Base-by-base conservation (phyloP, 257 asterid genomes). In the Solanum pimpinellifolium region DNA sequence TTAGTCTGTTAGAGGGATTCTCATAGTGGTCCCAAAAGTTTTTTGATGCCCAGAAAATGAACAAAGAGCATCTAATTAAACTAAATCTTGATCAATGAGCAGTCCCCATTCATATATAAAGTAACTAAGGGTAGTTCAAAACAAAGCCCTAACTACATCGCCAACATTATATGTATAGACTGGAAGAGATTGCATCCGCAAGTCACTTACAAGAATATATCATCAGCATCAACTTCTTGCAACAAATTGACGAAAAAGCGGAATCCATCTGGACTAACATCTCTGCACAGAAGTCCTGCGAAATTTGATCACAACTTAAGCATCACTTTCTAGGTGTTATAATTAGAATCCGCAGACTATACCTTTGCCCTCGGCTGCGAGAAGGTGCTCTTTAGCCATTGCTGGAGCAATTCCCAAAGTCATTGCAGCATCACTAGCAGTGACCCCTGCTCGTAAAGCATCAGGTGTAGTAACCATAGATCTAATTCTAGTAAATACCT, bases 331-430 rank as follows among this genome's bases (percentile, higher is more conserved):
- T 59, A 83, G 7, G 65, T 42, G 66, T 16, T 27, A 80, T 20
- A 15, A 42, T 21, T 37, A 70, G 41, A 41, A 39, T 46, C 39
- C 13, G 87, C 82, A 85, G 42, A 85, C 16, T 87, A 87, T 95
- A 92, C 99, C 98, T 93, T 94, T 94, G 87, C 92, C 94, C 93
- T 97, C 99, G 74, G 99, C 99, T 49, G 98, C 92, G 84, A 97
- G 99, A 83, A 95, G 97, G 92, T 95, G 94, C 90, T 97, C 99
- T 91, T 97, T 97, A 18, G 99, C 99, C 95, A 97, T 93, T 85
- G 97, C 98, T 76, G 99, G 99, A 89, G 99, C 97, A 90, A 97
- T 95, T 83, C 99, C 99, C 75, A 97, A 94, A 81, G 98, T 94
- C 91, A 89, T 95, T 87, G 99, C 97, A 87, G 99, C 99, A 92